Percentiles rank a stretch among this genome's conserved stretches.
phyloP scores from a whole-genome alignment of 768 basidiomycete species.

The Mycena chlorophos region DNA sequence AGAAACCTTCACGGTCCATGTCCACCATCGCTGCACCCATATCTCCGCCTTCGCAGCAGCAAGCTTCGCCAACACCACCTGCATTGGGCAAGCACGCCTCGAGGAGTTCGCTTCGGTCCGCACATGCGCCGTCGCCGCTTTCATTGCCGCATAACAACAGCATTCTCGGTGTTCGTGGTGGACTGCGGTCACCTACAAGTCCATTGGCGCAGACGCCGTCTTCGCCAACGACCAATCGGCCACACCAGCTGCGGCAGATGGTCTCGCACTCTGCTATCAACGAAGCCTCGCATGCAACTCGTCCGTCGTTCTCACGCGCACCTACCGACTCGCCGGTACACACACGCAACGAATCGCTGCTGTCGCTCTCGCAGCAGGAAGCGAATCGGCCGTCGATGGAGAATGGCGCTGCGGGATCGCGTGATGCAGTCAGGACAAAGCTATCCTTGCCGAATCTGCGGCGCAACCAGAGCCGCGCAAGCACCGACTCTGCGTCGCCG shows the following conservation, averaged over 20 bases:
- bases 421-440: constrained; percentile 54
- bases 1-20: constrained; percentile 28
- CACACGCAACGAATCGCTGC: constrained; percentile 23
- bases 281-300: constrained; percentile 11
- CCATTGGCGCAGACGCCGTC: constrained; percentile 29
- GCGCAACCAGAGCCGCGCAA: constrained; percentile 39
- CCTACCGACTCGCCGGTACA: constrained; percentile 14
- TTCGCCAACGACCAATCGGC: constrained; percentile 26
- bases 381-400: constrained; percentile 30
- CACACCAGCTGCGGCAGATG: constrained; percentile 29
- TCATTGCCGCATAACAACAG: constrained; percentile 43
- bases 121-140: constrained; percentile 43
- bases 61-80: constrained; percentile 14
- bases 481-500: constrained; percentile 24
- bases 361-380: constrained; percentile 26
- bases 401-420: constrained; percentile 38
- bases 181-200: constrained; percentile 37
- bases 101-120: constrained; percentile 28
- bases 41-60: constrained; percentile 16
- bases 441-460: constrained; percentile 69
- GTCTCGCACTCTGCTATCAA: constrained; percentile 31
- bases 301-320: constrained; percentile 10
- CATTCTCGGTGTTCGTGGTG: constrained; percentile 18
- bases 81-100: constrained; percentile 19
- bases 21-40: constrained; percentile 21